Evolutionary conservation across 2,329 filamentous ascomycete genomes (phyloP), one percentile per base, ranked within the genome.

Genomic region (Hypoxylon sp.): DNA sequence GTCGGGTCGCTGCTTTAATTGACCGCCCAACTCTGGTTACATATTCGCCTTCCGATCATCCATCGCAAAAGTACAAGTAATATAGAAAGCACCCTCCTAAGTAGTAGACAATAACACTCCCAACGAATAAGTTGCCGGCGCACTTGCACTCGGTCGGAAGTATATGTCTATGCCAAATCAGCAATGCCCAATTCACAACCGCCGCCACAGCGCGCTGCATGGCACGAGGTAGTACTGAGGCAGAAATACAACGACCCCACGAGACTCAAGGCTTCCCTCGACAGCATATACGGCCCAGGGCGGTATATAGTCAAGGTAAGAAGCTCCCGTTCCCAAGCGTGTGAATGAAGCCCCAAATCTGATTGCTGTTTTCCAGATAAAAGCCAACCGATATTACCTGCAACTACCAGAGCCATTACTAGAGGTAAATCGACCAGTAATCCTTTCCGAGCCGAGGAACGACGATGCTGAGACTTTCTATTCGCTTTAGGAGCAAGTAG

Each of bases 171-270:
- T 34, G 37, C 19, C 34, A 48, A 11, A 20, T 55, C 30, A 39
- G 32, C 11, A 17, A 55, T 48, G 44, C 15, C 61, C 28, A 26
- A 24, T 3, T 46, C 34, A 20, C 39, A 39, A 39, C 15, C 50
- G 17, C 19, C 43, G 19, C n/a, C 11, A 8, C 44, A 15, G n/a
- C 15, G 24, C 10, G 22, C 17, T 8, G 11, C 30, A 11, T 66
- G 46, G 51, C 54, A 62, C 53, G 49, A 68, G 22, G 43, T 62
- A 13, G 53, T 68, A 10, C 41, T 70, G 44, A 63, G 59, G 39
- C 61, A 63, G 48, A 68, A 56, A 46, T 70, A 70, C 30, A 62
- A 64, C 26, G 58, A 70, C 26, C 65, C 62, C 3, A 6, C 34
- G 20, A 66, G 62, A 30, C 58, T 69, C 20, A 68, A 68, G 50